phyloP scores from a whole-genome alignment of 306 rosid genomes.

The Lithocarpus polystachyus region DNA sequence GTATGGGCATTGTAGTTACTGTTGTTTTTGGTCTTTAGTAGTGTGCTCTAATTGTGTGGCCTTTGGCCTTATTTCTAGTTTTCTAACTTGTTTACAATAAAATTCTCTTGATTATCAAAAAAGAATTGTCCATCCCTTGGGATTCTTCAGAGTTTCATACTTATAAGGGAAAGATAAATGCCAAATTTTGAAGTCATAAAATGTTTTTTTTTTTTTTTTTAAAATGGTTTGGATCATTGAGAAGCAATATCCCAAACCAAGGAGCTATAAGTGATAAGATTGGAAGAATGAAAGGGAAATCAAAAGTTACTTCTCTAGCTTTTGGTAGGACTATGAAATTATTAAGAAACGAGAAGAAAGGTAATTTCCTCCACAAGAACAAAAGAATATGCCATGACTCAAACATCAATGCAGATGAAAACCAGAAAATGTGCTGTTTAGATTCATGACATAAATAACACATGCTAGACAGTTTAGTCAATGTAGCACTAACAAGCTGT shows the following conservation, averaged over 20 bases:
- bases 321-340: neutral
- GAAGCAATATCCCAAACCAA: neutral
- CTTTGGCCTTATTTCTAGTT: too few relatives aligned
- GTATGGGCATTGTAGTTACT: too few relatives aligned
- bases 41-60: too few relatives aligned
- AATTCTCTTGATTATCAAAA: too few relatives aligned
- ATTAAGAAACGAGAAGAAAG: neutral
- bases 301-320: neutral
- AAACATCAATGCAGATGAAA: too few relatives aligned
- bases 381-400: too few relatives aligned
- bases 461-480: too few relatives aligned
- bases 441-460: too few relatives aligned
- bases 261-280: neutral
- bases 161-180: neutral
- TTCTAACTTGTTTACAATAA: too few relatives aligned
- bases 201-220: neutral
- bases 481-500: too few relatives aligned
- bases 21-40: too few relatives aligned
- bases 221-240: neutral
- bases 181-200: neutral
- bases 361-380: neutral
- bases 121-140: neutral
- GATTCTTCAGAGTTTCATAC: neutral
- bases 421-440: too few relatives aligned
- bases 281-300: neutral